These are phyloP conservation scores for Brassica juncea DNA, from an alignment of 345 rosid genomes.

Conservation along the genomic window DNA sequence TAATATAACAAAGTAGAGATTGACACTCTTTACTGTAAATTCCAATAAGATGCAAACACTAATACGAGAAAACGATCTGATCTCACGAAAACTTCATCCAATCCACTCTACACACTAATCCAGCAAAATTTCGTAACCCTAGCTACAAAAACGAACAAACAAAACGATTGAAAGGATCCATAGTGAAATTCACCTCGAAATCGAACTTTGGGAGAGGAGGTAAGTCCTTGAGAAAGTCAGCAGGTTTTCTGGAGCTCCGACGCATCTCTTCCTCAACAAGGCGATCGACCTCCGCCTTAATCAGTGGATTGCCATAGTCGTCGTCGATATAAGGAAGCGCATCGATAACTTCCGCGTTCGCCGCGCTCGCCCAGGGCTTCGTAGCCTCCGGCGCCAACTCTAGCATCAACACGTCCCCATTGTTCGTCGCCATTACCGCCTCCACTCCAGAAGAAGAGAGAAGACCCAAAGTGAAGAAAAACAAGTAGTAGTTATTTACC, in stretches of 20 bases:
- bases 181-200: constrained; percentile 55
- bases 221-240: constrained; percentile 80
- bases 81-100: background rate
- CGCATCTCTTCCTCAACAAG: constrained; percentile 98
- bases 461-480: background rate
- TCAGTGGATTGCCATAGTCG: constrained; percentile 70
- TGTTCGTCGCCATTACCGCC: constrained; percentile 40
- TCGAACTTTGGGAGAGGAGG: constrained; percentile 70
- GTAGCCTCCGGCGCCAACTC: constrained; percentile 66
- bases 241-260: constrained; percentile 80
- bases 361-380: constrained; percentile 64
- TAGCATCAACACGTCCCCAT: constrained; percentile 72
- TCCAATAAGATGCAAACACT: constrained; percentile 7
- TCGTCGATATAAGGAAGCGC: constrained; percentile 97
- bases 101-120: constrained; percentile 6
- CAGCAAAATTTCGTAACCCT: background rate
- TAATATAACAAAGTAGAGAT: background rate
- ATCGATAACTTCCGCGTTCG: constrained; percentile 73
- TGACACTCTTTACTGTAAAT: background rate
- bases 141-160: background rate
- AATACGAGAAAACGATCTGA: background rate
- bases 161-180: constrained; percentile 9
- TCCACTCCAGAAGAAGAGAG: constrained; percentile 10
- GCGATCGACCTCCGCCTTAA: constrained; percentile 85
- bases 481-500: background rate